Base-by-base conservation (phyloP, 176 grass and related monocot genomes). In the Carex parvula region DNA sequence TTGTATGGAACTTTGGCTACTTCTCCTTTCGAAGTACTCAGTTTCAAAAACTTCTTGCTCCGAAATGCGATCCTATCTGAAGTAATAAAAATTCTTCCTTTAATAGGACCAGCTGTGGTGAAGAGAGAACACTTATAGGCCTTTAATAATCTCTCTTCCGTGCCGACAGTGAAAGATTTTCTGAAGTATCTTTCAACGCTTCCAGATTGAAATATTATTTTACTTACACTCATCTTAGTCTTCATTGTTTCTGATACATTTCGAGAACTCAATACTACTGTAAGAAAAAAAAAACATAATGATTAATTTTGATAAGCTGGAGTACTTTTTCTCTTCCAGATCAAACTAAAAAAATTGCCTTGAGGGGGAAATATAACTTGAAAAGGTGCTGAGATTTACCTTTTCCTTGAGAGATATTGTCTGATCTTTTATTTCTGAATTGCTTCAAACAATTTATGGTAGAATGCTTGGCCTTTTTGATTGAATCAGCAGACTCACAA, bases 221-320 rank as follows among this genome's bases (percentile, higher is more conserved):
- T 87, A 13, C 93, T 91, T 53, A 93, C 58, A 77, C 86, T 99
- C 66, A 92, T 85, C 83, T 93, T 99, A 8, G 93, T 89, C 62
- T 91, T 95, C 86, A 93, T 89, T 44, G 92, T 94, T 84, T 98
- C 92, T 13, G 95, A 93, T 12, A 98, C 84, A 86, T 87, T 94
- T 37, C 86, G 17, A 41, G 11, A 79, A 1, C 95, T 90, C 88
- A 91, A 62, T 44, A 87, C 88, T 90, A 92, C 94, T 97, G 90
- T 61, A 46, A 77, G 20, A 39, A 73, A 5, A 13, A 3, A 13
- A 16, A 64, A 57, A 56, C 20, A 76, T 16, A 77, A 26, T 52
- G 21, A 56, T 54, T 24, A 53, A 75, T 77, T 3, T 77, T 78
- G 10, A 18, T 32, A 78, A 33, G 2, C 14, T 56, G 5, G 29